Conservation (phyloP, 1,284 basidiomycete genomes). For the Trichosporon ovoides region DNA sequence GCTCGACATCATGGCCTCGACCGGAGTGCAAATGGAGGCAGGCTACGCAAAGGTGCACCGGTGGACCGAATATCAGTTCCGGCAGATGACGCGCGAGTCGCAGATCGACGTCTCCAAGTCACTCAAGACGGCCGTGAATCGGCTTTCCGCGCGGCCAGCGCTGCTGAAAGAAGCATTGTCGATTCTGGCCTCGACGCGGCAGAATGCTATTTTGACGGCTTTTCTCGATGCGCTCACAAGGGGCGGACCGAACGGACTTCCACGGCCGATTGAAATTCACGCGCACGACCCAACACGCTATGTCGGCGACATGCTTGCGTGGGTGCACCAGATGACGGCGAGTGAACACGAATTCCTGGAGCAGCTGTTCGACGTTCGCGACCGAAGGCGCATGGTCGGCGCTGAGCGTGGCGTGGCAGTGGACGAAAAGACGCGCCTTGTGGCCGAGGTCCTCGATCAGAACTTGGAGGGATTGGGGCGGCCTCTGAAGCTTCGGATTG, state of each 20-base stretch:
- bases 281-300: slow-evolving; percentile 95
- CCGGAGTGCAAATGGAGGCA: slow-evolving; percentile 74
- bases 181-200: slow-evolving; percentile 73
- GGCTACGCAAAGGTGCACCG: slow-evolving; percentile 84
- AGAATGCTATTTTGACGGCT: slow-evolving; percentile 66
- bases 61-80: slow-evolving; percentile 80
- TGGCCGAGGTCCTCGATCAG: slow-evolving; percentile 74
- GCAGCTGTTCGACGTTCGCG: slow-evolving; percentile 67
- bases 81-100: slow-evolving; percentile 68
- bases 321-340: slow-evolving; percentile 95
- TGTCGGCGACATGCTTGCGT: slow-evolving; percentile 96
- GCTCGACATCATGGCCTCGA: slow-evolving; percentile 79
- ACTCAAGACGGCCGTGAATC: slow-evolving; percentile 67
- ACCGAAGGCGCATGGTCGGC: slow-evolving; percentile 65
- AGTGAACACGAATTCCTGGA: slow-evolving; percentile 90
- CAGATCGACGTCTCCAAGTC: slow-evolving; percentile 69
- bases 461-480: slow-evolving; percentile 77
- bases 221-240: slow-evolving; percentile 85
- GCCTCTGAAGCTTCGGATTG: slow-evolving; percentile 78
- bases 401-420: slow-evolving; percentile 46
- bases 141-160: slow-evolving; percentile 69
- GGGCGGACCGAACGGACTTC: slow-evolving; percentile 79
- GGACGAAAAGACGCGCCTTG: slow-evolving; percentile 46
- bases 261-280: slow-evolving; percentile 91
- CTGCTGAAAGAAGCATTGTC: slow-evolving; percentile 76